Base-by-base conservation (phyloP, 1,139 yeast genomes). In the Debaryomyces singareniensis region DNA sequence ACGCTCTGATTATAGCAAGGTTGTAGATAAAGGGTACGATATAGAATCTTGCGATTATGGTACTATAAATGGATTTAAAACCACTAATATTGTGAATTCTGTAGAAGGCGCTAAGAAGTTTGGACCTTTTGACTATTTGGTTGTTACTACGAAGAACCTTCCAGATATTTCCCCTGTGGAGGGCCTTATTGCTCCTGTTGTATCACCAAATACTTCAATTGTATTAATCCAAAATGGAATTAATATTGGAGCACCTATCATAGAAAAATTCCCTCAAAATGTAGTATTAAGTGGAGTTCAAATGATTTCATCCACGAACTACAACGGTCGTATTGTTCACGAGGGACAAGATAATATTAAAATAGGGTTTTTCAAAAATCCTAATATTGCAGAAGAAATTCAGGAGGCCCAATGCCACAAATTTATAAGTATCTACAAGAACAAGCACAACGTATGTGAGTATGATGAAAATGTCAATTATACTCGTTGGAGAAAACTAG, bases 401-500 rank as follows among this genome's bases (percentile, higher is more conserved):
- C 33, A 29, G 15, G 16, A 26, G 18, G 15, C 15, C 4, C 29
- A 25, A 6, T 21, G 33, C 13, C 24, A 41, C 13, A 42, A 36
- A 26, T 51, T 53, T 29, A 42, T 47, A 6, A 37, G 38, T 2
- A 35, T 53, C 11, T 52, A 53, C 35, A 38, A 40, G 50, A 35
- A 29, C 16, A 32, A 29, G 3, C 15, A 15, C 9, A 31, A 29
- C 22, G 20, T n/a, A 14, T 20, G 24, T 11, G 15, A 9, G 6
- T 31, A 31, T 16, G 12, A 13, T n/a, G 11, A 24, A 11, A 20
- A 29, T 13, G 25, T 24, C 13, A 25, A 70, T 36, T 61, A 57
- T 44, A 64, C 76, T 5, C 61, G 94, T 49, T 83, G 93, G 93
- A 63, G 73, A 35, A 83, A 83, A 49, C 62, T 83, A 33, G 67